These are phyloP conservation scores for Rhexocercosporidium sp. DNA, from an alignment of 2,329 filamentous ascomycete genomes.

Conservation along the genomic window DNA sequence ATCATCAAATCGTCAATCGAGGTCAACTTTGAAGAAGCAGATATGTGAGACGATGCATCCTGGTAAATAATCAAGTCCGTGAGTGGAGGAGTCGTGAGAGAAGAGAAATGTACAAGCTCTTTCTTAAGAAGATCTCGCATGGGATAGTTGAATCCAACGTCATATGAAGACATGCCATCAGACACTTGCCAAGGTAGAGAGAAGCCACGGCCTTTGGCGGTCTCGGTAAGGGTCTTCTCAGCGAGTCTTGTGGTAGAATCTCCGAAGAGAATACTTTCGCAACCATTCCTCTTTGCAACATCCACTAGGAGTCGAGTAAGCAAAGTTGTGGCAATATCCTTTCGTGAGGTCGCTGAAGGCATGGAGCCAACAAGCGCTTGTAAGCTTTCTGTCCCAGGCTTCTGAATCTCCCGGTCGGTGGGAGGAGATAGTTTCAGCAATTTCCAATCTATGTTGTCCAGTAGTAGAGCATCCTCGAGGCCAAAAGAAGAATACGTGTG, in stretches of 20 bases:
- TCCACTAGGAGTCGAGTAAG: slow-evolving; percentile 73
- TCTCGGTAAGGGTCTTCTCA: slow-evolving; percentile 82
- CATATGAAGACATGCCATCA: slow-evolving; percentile 61
- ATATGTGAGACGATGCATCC: slow-evolving; percentile 41
- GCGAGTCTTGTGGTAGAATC: slow-evolving; percentile 89
- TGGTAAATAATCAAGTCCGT: slow-evolving; percentile 52
- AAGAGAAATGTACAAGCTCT: slow-evolving; percentile 74
- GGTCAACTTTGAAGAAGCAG: slow-evolving; percentile 61
- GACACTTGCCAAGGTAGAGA: slow-evolving; percentile 81
- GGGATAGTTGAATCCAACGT: slow-evolving; percentile 69
- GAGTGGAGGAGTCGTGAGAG: slow-evolving; percentile 58
- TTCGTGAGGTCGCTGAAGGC: slow-evolving; percentile 74
- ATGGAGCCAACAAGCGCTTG: slow-evolving; percentile 60
- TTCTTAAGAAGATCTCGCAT: slow-evolving; percentile 83
- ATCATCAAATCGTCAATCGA: slow-evolving; percentile 92
- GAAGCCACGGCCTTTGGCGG: slow-evolving; percentile 88
- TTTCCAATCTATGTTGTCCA: slow-evolving; percentile 59
- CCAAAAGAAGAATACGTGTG: slow-evolving; percentile 67
- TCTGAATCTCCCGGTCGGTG: slow-evolving; percentile 22
- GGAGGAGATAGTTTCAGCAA: slow-evolving; percentile 43
- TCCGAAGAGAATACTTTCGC: slow-evolving; percentile 78
- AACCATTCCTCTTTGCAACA: slow-evolving; percentile 62
- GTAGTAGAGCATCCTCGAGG: slow-evolving; percentile 65
- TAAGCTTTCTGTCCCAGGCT: slow-evolving; percentile 44
- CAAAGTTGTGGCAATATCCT: slow-evolving; percentile 75